phyloP scores from a whole-genome alignment of 768 basidiomycete genomes.

The Serendipita sp. region DNA sequence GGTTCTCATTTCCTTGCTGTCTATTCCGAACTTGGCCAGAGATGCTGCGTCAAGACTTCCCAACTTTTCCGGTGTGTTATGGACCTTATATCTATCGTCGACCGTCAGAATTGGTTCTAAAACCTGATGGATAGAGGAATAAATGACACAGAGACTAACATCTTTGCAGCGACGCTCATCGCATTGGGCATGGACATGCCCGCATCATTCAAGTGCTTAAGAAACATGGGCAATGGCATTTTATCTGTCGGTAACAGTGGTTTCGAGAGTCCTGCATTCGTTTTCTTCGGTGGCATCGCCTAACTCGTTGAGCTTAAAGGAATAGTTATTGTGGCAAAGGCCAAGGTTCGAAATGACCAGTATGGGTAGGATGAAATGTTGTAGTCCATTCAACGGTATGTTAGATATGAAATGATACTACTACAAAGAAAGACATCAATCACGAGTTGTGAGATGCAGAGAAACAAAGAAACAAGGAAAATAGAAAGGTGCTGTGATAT shows the following conservation, averaged over 20 bases:
- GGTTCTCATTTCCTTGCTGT: conserved; percentile 48
- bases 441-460: too few species aligned
- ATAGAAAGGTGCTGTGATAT: too few species aligned
- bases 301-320: not conserved
- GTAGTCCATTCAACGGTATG: too few species aligned
- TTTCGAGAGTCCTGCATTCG: not conserved
- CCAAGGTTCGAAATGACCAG: not conserved
- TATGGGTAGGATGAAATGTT: too few species aligned
- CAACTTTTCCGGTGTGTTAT: conserved; percentile 44
- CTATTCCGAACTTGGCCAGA: conserved; percentile 40
- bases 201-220: conserved; percentile 46
- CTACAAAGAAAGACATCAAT: too few species aligned
- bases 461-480: too few species aligned
- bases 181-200: conserved; percentile 45
- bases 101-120: not conserved
- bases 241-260: conserved; percentile 18
- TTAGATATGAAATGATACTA: too few species aligned
- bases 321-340: not conserved
- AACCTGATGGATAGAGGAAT: not conserved
- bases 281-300: not conserved
- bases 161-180: conserved; percentile 52
- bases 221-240: conserved; percentile 45
- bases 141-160: conserved; percentile 27
- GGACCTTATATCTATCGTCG: conserved; percentile 46
- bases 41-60: conserved; percentile 41